A percentile compares a stretch with the other conserved stretches of the same genome.
Conservation (phyloP, 805 yeast genomes). For the Metschnikowia peoriensis region DNA sequence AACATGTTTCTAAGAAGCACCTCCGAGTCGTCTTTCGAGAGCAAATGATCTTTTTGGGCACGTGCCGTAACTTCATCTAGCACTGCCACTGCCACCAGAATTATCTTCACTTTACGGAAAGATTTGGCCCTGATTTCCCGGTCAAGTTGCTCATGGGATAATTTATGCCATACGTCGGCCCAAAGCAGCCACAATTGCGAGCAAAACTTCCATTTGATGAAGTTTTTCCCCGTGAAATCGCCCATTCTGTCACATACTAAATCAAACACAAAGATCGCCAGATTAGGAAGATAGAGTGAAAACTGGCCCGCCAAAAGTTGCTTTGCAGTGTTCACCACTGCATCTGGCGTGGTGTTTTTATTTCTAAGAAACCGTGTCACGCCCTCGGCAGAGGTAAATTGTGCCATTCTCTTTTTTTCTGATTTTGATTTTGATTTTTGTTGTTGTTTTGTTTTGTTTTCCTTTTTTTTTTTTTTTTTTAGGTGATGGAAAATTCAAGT, state of each 20-base stretch:
- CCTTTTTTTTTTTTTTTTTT: neutral
- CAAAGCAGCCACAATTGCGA: constrained; percentile 52
- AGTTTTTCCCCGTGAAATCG: constrained; percentile 41
- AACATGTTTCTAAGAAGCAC: constrained; percentile 15
- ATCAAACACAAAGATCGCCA: constrained; percentile 53
- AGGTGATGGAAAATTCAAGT: neutral
- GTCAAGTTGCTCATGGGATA: constrained; percentile 22
- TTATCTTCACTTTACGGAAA: constrained; percentile 34
- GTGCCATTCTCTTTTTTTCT: neutral
- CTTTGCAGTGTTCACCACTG: constrained; percentile 37
- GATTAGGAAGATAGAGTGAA: constrained; percentile 53
- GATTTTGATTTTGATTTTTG: too few relatives aligned
- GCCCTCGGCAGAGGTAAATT: constrained; percentile 36
- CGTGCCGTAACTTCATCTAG: constrained; percentile 6
- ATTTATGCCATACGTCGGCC: constrained; percentile 34
- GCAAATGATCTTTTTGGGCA: neutral
- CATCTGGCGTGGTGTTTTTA: constrained; percentile 42
- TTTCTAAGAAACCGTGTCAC: constrained; percentile 59
- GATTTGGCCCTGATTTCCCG: constrained; percentile 35
- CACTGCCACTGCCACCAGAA: constrained; percentile 18
- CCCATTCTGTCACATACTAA: constrained; percentile 59
- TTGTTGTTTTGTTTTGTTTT: too few relatives aligned
- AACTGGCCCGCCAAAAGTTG: constrained; percentile 31
- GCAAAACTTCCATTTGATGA: constrained; percentile 42
- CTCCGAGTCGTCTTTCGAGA: neutral